Evolutionary conservation across 768 basidiomycete species (phyloP).

Genomic region (Serendipita sp.): DNA sequence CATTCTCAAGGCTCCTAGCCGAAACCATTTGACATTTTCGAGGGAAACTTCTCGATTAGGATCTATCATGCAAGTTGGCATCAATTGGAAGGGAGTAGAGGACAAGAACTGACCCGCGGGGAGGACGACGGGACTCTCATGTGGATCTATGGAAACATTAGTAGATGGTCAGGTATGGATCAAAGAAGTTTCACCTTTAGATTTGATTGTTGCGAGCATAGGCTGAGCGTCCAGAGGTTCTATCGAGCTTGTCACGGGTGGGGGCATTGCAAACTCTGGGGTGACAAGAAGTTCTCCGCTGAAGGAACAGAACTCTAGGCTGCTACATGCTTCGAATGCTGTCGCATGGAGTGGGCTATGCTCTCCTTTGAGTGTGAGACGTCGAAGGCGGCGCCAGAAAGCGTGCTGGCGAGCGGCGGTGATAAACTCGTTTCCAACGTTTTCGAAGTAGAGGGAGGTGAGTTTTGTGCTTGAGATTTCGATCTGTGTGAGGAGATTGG

Average conservation of each 20-base stretch:
- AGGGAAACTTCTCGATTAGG: neutral
- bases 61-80: neutral
- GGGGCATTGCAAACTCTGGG: neutral
- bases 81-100: neutral
- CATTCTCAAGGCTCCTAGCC: neutral
- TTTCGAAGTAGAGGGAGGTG: neutral
- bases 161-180: neutral
- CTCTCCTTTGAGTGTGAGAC: neutral
- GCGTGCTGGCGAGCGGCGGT: neutral
- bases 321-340: neutral
- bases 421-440: neutral
- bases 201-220: neutral
- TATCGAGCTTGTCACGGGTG: neutral
- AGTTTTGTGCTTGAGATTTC: neutral
- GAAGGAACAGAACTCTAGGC: neutral
- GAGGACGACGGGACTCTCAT: too few species aligned
- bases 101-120: neutral
- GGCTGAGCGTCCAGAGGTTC: neutral
- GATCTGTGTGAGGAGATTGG: neutral
- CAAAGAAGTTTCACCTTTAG: neutral
- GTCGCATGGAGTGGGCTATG: neutral
- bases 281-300: neutral
- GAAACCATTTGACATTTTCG: neutral
- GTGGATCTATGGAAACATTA: too few species aligned
- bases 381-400: neutral